phyloP scores from a whole-genome alignment of 2,329 filamentous ascomycete species.

The Penicillium nordicum region DNA sequence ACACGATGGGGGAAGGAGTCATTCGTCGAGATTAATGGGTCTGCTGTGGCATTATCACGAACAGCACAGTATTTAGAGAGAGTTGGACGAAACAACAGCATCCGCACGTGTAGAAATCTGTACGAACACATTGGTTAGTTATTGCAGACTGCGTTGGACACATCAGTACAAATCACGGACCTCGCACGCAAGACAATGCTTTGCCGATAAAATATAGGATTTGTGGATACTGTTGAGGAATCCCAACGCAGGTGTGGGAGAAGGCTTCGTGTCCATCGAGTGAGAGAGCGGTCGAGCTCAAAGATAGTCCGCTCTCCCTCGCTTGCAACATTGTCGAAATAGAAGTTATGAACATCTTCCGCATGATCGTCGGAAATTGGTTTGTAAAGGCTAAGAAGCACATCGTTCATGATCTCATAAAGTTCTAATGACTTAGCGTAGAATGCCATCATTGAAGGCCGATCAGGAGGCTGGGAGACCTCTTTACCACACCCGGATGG shows the following conservation, averaged over 20 bases:
- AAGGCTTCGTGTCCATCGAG: constrained; percentile 30
- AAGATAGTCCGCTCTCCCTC: constrained; percentile 33
- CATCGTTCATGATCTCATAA: constrained; percentile 37
- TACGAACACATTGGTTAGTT: not conserved
- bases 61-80: constrained; percentile 32
- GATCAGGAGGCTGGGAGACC: constrained; percentile 19
- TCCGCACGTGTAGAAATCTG: constrained; percentile 34
- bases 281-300: constrained; percentile 32
- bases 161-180: constrained; percentile 12
- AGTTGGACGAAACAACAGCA: constrained; percentile 34
- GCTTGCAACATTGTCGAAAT: constrained; percentile 22
- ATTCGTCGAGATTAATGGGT: constrained; percentile 21
- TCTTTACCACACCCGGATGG: constrained; percentile 12
- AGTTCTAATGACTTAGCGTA: constrained; percentile 33
- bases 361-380: constrained; percentile 23
- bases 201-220: constrained; percentile 30
- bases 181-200: constrained; percentile 33
- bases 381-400: constrained; percentile 31
- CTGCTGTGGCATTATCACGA: constrained; percentile 19
- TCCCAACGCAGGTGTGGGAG: constrained; percentile 26
- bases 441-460: constrained; percentile 32
- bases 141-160: not conserved
- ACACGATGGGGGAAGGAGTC: constrained; percentile 33
- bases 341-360: constrained; percentile 29
- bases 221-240: constrained; percentile 3